These are phyloP conservation scores for Trametes coccinea DNA, from an alignment of 768 basidiomycete genomes.

Conservation along the genomic window DNA sequence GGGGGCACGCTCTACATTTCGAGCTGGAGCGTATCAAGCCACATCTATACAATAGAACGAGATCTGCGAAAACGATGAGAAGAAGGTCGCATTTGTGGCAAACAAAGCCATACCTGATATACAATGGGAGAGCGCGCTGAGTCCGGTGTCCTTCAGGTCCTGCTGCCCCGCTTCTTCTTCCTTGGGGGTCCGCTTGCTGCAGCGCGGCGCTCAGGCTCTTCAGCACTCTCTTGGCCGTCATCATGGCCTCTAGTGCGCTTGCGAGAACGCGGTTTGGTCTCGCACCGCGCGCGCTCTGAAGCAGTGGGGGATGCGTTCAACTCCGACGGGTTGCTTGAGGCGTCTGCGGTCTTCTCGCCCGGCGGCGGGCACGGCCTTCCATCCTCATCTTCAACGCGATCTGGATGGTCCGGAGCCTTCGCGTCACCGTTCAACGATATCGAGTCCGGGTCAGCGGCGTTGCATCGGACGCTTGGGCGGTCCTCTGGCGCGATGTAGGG, in stretches of 20 bases:
- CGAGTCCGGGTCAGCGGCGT: background rate
- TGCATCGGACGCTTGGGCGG: background rate
- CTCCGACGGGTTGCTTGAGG: background rate
- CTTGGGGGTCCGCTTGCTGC: background rate
- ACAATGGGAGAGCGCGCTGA: no score
- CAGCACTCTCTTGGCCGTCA: background rate
- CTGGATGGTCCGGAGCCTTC: no score
- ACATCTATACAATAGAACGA: no score
- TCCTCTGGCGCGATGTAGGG: background rate
- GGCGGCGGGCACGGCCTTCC: background rate
- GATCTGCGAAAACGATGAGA: no score
- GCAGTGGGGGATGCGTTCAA: background rate
- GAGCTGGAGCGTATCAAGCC: no score
- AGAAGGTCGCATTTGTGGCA: no score
- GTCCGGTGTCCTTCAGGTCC: no score
- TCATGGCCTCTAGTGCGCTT: background rate
- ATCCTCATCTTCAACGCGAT: no score
- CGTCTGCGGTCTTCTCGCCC: background rate
- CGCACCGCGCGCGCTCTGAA: background rate
- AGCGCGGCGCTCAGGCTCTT: background rate
- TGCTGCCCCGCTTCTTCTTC: conserved; percentile 8
- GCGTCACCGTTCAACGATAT: no score
- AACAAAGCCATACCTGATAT: no score
- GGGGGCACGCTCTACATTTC: no score
- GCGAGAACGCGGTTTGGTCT: conserved; percentile 1